Base-by-base conservation (phyloP, 148 eudicot species). In the Rheum nobile region DNA sequence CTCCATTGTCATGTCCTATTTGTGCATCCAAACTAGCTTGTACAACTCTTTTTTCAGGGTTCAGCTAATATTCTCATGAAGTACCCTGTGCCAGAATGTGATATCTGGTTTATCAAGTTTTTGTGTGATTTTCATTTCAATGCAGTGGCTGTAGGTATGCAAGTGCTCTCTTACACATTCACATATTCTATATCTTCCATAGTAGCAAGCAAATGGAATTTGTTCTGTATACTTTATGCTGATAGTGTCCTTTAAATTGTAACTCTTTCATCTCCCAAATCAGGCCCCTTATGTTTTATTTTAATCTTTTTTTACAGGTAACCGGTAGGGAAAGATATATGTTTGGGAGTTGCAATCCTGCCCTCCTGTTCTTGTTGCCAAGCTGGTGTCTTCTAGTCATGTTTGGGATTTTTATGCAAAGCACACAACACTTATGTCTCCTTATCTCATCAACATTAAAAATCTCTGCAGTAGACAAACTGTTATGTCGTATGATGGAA, bases 61-160 rank as follows among this genome's bases (percentile, higher is more conserved):
- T 80, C 98, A 19, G 89, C 84, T 69, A 97, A 94, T 86, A 88
- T 94, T 76, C 91, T 95, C 50, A 93, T 90, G 82, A 95, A 92
- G 79, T 92, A 90, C 73, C 97, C 96, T 34, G 96, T 89, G 73
- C 97, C 97, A 2, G 99, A 95, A 67, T 95, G 97, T 82, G 97
- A 95, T 74, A 95, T 95, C 57, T 95, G 99, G 99, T 95, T 95
- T 82, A 95, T 95, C 79, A 95, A 95, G 75, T 90, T 95, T 81
- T 95, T 97, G 0, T 95, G 90, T 61, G 97, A 95, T 83, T 95
- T 91, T 68, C 90, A 87, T 77, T 90, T 79, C 81, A 88, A 87
- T 74, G 76, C 96, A 72, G 91, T 83, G 41, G 98, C 98, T 59
- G 87, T 93, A 85, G 98, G 98, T 93, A 85, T 65, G 59, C 34